These are phyloP conservation scores for Wallacemonas sp. DNA, from an alignment of 208 protist species.

Conservation along the genomic window DNA sequence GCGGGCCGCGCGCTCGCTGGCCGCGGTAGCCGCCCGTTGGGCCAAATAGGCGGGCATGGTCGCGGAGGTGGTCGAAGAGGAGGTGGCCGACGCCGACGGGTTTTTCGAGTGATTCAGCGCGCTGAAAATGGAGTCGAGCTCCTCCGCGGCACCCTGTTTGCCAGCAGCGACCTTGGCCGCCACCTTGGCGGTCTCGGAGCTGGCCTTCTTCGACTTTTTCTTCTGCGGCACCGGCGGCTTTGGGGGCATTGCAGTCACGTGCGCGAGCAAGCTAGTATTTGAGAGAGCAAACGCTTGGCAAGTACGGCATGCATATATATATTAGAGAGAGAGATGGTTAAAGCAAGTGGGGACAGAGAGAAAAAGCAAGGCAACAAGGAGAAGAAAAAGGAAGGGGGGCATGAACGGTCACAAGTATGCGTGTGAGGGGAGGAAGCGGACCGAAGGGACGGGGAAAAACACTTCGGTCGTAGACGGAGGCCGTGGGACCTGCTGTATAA, in stretches of 20 bases:
- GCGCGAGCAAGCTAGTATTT: too few species aligned
- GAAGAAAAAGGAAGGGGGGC: too few species aligned
- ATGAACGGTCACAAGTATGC: too few species aligned
- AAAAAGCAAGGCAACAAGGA: too few species aligned
- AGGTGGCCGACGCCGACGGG: not conserved
- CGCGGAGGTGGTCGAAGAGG: not conserved
- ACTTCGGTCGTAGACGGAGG: too few species aligned
- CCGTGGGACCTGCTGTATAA: too few species aligned
- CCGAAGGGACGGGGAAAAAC: too few species aligned
- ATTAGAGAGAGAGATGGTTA: too few species aligned
- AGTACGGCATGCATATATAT: too few species aligned
- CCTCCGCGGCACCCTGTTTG: not conserved
- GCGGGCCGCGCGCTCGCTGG: not conserved
- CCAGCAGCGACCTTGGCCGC: not conserved
- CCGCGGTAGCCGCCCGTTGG: not conserved
- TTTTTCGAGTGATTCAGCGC: slow-evolving; percentile 6
- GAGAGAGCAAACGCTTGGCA: too few species aligned
- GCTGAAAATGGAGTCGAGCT: slow-evolving; percentile 5
- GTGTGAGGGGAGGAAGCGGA: too few species aligned
- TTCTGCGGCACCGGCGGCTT: slow-evolving; percentile 11
- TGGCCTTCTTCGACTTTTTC: slow-evolving; percentile 25
- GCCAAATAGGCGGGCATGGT: not conserved
- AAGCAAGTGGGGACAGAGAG: too few species aligned
- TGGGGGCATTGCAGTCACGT: not conserved
- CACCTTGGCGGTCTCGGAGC: not conserved